Base-by-base conservation (phyloP, 305 asterid genomes). In the Fraxinus greggii region DNA sequence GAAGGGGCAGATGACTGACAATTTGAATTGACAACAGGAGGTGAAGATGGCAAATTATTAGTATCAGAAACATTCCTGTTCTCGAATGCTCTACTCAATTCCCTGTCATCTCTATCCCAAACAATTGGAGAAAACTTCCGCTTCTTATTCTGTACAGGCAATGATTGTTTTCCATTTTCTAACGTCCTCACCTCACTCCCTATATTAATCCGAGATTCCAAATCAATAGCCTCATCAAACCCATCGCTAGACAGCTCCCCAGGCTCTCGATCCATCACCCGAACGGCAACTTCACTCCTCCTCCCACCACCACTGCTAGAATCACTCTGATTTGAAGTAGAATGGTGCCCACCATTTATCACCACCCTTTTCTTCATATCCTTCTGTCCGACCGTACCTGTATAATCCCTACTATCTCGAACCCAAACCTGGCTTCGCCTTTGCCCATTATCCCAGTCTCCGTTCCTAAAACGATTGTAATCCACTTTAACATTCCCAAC, bases 231-330 rank as follows among this genome's bases (percentile, higher is more conserved):
- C 79, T 86, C 97, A 86, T 92, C 97, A 88, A 97, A 94, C 6
- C 94, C 94, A 85, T 90, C 98, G 56, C 97, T 90, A 65, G 93
- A 90, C 85, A 95, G 84, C 88, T 95, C 98, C 77, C 98, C 98
- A 26, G 98, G 97, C 85, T 95, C 98, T 63, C 94, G 87, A 81
- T 91, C 98, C 74, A 78, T 72, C 21, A 83, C 72, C 33, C 77
- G 80, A 15, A 40, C 89, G 5, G 81, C 74, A 88, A 75, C 31
- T 26, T 81, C 91, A 78, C 80, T 51, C 83, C 86, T 84, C 86
- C 83, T 79, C 8, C 83, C 79, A 17, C 79, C 89, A 78, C 88
- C 86, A 81, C 87, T 86, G 31, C 92, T 91, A 0, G 90, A 90
- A 76, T 88, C 90, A 79, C 91, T 90, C 77, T 86, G 85, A 79